Base-by-base conservation (phyloP, 371 early-diverging fungal species). In the Rhizopus microsporus region DNA sequence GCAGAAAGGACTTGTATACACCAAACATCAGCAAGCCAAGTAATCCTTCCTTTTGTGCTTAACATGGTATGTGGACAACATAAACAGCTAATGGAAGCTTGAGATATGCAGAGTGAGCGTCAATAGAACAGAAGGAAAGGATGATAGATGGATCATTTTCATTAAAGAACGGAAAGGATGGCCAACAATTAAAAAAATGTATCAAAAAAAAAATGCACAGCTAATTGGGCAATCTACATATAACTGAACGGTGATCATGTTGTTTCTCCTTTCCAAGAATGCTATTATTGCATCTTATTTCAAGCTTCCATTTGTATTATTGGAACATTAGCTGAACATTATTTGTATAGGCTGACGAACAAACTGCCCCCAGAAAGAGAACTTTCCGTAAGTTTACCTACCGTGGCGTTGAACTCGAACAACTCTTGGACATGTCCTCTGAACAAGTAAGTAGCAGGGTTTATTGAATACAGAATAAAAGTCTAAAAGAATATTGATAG, bases 351-450 rank as follows among this genome's bases (percentile, higher is more conserved):
- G 59, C 65, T 65, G 82, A 82, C 77, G 83, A 82, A 73, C 74
- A 78, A 68, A 53, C 64, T 52, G 65, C 70, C 59, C 57, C 60
- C 32, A 91, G 91, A 89, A 95, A 93, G 88, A 82, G 99, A 71
- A 90, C 93, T 66, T 99, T 99, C 94, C 91, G 93, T 83, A 98
- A 93, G 86, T 99, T 93, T 90, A 90, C 92, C 73, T 99, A 91
- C 95, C 93, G 97, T 73, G 99, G 99, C 67, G 87, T 99, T 62
- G 97, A 97, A 75, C 92, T 99, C 65, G 76, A 75, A 37, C 72
- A 72, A 63, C 92, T 99, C 69, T 86, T 97, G 74, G 96, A 96
- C 77, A 82, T 99, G 81, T 81, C 86, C 81, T 87, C 84, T 71
- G 98, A 94, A 84, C 88, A 90, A 82, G 84, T 86, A 72, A 54